Base-by-base conservation (phyloP, 176 grass and related monocot species). In the Bromus sterilis region DNA sequence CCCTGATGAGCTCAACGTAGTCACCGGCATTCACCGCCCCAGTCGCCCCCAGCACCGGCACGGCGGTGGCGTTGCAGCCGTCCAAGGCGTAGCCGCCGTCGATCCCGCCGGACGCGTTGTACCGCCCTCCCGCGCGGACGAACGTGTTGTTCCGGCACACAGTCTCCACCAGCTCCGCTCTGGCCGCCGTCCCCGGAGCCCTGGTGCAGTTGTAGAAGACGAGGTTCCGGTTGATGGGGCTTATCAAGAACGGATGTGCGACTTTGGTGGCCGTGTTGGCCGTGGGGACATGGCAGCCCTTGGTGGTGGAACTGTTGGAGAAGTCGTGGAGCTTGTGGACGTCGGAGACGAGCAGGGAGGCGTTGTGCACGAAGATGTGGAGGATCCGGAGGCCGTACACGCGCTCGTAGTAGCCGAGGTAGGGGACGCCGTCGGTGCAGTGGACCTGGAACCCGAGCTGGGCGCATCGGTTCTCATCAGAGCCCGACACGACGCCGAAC, bases 261-360 rank as follows among this genome's bases (percentile, higher is more conserved):
- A 85, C 0, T 6, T 77, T 85, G 55, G 41, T 2, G 28, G 87
- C 28, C 5, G 11, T 81, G 62, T 81, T 56, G 60, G 0, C 0
- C 4, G 0, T n/a, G 14, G 87, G 78, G 26, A 9, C 16, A 0
- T 11, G 63, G 72, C 87, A 89, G 6, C 0, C 0, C 4, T 1
- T 1, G 4, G 0, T 0, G 5, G 0, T 4, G 0, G 46, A 30
- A 4, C 0, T 0, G 4, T 11, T 0, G 23, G 23, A 2, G 20
- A 87, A 41, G 4, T 18, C 31, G 0, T 0, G 0, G 4, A 81
- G 51, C 69, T 80, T 80, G 55, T 29, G 62, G 53, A 53, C 6
- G 3, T 89, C 87, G 32, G 31, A 56, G 71, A 85, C 4, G 25
- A 71, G 5, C 40, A 85, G 33, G 14, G 87, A 85, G 5, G 0